Base-by-base conservation (phyloP, 1,284 basidiomycete genomes). In the Clitocybe nebularis region DNA sequence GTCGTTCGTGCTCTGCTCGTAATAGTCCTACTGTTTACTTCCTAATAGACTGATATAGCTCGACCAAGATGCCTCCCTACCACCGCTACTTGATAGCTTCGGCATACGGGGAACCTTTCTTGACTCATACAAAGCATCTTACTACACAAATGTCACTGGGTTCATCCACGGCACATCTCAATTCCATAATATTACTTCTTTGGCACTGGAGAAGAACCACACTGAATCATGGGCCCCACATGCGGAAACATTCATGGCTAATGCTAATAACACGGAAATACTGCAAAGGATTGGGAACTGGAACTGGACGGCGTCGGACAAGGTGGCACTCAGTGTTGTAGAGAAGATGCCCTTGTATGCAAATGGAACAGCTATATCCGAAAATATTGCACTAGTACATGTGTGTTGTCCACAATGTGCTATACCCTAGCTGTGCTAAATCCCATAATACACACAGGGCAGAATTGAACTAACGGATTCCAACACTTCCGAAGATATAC, bases 71-170 rank as follows among this genome's bases (percentile, higher is more conserved):
- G 52, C 66, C 2, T 61, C 70, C 6, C 57, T 79, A 9, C 52
- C 62, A 36, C 67, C 74, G 8, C 58, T 89, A 28, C 63, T 82
- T 17, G 63, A 75, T 16, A 61, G 63, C 9, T 73, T 85, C 45
- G 51, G 79, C 36, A 59, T 73, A 0, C 62, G 70, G 41, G 75
- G 74, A 5, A 60, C 57, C 11, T 55, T 59, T 36, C 58, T 81
- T 3, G 71, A 79, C 51, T 70, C 76, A 1, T 44, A 53, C 9
- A 44, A 54, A 19, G 65, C 67, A 7, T 83, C 85, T 0, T 90
- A 88, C 58, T 86, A 83, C 55, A 63, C 69, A 3, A 90, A 90
- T 55, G 69, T 84, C 36, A 88, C 87, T 10, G 88, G 85, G 10
- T 88, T 85, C 56, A 72, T 86, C 49, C 79, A 80, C 45, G 84